These are phyloP conservation scores for Dioscorea zingiberensis DNA, from an alignment of 106 monocot genomes.

Conservation along the genomic window DNA sequence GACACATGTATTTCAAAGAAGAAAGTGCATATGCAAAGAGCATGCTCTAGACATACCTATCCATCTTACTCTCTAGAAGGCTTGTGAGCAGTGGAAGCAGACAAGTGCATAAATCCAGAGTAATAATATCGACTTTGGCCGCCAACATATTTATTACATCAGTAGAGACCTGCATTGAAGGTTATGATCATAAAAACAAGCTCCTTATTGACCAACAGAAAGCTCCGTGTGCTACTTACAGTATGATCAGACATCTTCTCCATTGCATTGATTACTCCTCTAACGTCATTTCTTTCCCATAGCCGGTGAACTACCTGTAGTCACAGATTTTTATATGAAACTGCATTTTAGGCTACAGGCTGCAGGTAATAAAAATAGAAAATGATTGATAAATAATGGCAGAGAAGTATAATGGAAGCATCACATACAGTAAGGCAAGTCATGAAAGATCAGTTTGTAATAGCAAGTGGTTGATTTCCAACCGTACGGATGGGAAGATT, in stretches of 20 bases:
- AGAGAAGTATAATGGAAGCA: too few relatives aligned
- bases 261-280: conserved; percentile 67
- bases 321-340: too few relatives aligned
- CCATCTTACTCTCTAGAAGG: conserved; percentile 76
- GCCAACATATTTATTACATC: conserved; percentile 47
- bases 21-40: too few relatives aligned
- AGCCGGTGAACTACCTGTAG: conserved; percentile 67
- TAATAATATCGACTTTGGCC: conserved; percentile 30
- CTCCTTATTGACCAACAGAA: too few relatives aligned
- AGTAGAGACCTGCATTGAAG: conserved; percentile 51
- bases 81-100: conserved; percentile 31
- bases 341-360: too few relatives aligned
- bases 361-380: too few relatives aligned
- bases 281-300: conserved; percentile 82
- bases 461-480: too few relatives aligned
- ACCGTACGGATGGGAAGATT: too few relatives aligned
- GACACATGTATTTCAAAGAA: too few relatives aligned
- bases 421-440: too few relatives aligned
- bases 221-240: conserved; percentile 40
- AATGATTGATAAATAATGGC: too few relatives aligned
- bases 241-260: conserved; percentile 93
- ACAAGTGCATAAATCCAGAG: conserved; percentile 40
- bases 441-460: too few relatives aligned
- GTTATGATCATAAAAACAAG: background rate
- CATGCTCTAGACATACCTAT: conserved; percentile 61